These are phyloP conservation scores for Colletotrichum eleusines DNA, from an alignment of 2,329 filamentous ascomycete genomes.

Conservation along the genomic window DNA sequence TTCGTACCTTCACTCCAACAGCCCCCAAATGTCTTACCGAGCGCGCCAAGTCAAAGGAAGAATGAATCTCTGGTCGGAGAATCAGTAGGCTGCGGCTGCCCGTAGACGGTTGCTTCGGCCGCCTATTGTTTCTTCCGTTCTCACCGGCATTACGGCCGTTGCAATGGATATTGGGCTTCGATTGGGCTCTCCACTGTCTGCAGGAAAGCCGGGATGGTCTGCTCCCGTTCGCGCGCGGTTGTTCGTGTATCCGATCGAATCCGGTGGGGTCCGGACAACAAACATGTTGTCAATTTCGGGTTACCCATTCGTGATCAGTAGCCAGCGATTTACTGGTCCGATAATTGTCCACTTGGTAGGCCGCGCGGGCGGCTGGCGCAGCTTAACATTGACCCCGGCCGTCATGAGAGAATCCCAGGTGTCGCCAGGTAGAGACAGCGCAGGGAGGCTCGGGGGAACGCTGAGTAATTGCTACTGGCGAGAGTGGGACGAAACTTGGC, in stretches of 20 bases:
- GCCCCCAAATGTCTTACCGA: neutral
- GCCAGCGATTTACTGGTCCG: neutral
- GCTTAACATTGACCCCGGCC: neutral
- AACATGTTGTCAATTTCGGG: neutral
- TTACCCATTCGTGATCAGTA: neutral
- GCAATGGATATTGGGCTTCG: neutral
- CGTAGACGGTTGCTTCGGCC: neutral
- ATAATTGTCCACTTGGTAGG: neutral
- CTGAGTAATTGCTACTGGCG: neutral
- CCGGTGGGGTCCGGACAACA: neutral
- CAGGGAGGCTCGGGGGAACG: neutral
- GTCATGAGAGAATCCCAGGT: neutral
- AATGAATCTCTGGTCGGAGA: neutral
- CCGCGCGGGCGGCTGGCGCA: neutral
- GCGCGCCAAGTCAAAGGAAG: neutral
- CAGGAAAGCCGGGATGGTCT: neutral
- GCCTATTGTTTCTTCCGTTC: neutral
- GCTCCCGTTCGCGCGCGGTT: neutral
- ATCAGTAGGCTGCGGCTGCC: neutral
- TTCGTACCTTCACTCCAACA: neutral
- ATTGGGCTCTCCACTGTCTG: neutral
- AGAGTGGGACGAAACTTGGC: neutral
- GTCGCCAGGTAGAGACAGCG: neutral
- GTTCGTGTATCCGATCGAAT: conserved; percentile 1
- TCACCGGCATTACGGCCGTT: conserved; percentile 7